Evolutionary conservation across 1,284 basidiomycete species (phyloP).

Genomic region (Hymenochaete sp.): DNA sequence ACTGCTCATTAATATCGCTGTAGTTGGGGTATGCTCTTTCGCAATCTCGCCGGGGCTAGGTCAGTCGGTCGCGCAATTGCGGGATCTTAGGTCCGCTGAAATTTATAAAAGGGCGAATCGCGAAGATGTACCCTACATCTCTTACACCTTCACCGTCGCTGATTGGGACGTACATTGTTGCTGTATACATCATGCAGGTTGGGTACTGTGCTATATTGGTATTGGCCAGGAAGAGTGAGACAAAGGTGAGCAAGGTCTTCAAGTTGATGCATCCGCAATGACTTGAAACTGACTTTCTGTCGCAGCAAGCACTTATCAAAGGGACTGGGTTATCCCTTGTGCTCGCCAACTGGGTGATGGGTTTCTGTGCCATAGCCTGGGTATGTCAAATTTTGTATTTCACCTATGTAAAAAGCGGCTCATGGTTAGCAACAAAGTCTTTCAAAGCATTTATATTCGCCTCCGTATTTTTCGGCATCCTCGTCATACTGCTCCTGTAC

Average conservation of each 20-base stretch:
- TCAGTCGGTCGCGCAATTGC: slow-evolving; percentile 20
- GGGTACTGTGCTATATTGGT: slow-evolving; percentile 77
- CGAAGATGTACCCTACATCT: slow-evolving; percentile 53
- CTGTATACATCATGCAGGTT: slow-evolving; percentile 56
- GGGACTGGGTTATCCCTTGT: slow-evolving; percentile 76
- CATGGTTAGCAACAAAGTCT: slow-evolving; percentile 31
- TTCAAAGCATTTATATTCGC: slow-evolving; percentile 53
- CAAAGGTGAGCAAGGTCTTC: slow-evolving; percentile 46
- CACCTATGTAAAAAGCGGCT: background rate
- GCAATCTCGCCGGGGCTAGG: slow-evolving; percentile 49
- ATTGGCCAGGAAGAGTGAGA: slow-evolving; percentile 62
- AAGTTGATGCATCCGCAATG: background rate
- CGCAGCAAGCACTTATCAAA: slow-evolving; percentile 55
- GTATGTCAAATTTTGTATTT: slow-evolving; percentile 31
- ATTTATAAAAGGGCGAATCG: slow-evolving; percentile 38
- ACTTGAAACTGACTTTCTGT: background rate
- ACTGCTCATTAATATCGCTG: slow-evolving; percentile 60
- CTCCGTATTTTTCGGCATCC: slow-evolving; percentile 52
- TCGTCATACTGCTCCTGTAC: slow-evolving; percentile 53
- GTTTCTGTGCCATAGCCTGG: slow-evolving; percentile 76
- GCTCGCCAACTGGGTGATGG: slow-evolving; percentile 75
- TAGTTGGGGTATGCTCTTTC: slow-evolving; percentile 46
- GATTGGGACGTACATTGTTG: slow-evolving; percentile 58
- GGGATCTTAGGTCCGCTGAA: background rate
- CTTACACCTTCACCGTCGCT: slow-evolving; percentile 62